Evolutionary conservation across 129 eudicot species (phyloP), one percentile per base, ranked within the genome.

Genomic region (Oenanthe sinensis): DNA sequence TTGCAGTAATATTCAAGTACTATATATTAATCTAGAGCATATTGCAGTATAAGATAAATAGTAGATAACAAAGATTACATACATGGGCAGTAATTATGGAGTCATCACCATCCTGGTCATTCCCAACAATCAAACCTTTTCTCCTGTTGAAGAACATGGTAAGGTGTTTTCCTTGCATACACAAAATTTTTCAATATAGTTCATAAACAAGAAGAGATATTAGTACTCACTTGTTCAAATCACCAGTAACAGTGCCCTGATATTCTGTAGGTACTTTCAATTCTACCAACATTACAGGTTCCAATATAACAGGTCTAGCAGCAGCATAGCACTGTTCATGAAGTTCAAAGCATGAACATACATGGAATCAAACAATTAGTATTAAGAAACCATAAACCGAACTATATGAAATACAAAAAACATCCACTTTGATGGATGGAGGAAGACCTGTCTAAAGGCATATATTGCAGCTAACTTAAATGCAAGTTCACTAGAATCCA

Each of bases 401-500:
- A 74, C 1, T 28, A 40, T 5, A 45, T 46, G 48, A 45, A n/a
- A 74, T 3, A 74, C 22, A 71, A 8, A 44, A 74, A 20, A 17
- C n/a, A n/a, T 24, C 17, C 55, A 74, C 12, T 74, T 26, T 10
- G 7, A 20, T 40, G 65, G 26, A 78, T 63, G 71, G n/a, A n/a
- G n/a, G n/a, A 71, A 75, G 12, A 94, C 99, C 97, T 96, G 95
- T 92, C 99, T 89, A 81, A 96, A 96, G 33, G 99, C 99, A 86
- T 96, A 96, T 44, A 96, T 92, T 49, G 99, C 78, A 79, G 99
- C 99, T 78, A 96, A 81, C 83, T 92, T 96, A 83, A 96, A 96
- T 79, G 99, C 99, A 75, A 96, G 99, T 85, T 96, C 99, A 90
- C 97, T 96, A 54, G 99, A 96, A 90, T 96, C 99, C 84, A 96